Evolutionary conservation across 2,329 filamentous ascomycete genomes (phyloP).

Genomic region (Chaetomium globosum): DNA sequence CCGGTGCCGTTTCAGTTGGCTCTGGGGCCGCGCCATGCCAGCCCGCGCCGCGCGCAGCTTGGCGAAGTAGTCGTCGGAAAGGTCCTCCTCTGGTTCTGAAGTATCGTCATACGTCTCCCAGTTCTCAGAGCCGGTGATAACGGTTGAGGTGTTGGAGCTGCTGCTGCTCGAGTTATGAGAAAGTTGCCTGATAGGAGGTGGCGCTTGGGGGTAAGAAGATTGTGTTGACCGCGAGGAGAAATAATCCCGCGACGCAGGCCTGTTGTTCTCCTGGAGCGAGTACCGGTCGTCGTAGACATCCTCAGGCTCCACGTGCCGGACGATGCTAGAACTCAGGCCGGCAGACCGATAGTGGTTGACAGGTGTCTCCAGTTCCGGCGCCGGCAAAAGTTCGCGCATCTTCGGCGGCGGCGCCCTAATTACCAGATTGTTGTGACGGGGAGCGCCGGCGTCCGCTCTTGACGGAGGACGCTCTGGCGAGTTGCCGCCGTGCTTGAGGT

Average conservation of each 20-base stretch:
- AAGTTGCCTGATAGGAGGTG: slow-evolving; percentile 58
- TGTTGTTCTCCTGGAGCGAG: slow-evolving; percentile 36
- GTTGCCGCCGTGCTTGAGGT: slow-evolving; percentile 71
- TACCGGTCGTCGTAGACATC: slow-evolving; percentile 78
- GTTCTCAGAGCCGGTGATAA: slow-evolving; percentile 84
- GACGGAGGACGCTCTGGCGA: slow-evolving; percentile 70
- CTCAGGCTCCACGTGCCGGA: slow-evolving; percentile 69
- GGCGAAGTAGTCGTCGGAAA: slow-evolving; percentile 77
- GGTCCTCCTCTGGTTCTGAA: slow-evolving; percentile 74
- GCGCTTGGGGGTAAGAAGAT: slow-evolving; percentile 47
- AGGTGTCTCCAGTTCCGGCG: slow-evolving; percentile 56
- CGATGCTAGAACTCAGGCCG: slow-evolving; percentile 57
- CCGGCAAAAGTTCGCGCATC: slow-evolving; percentile 75
- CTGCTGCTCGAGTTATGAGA: slow-evolving; percentile 67
- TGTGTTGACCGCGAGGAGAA: slow-evolving; percentile 45
- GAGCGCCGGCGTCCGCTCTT: slow-evolving; percentile 49
- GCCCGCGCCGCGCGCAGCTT: slow-evolving; percentile 68
- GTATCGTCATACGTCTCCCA: slow-evolving; percentile 96
- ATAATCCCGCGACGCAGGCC: slow-evolving; percentile 46
- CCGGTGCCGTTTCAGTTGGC: slow-evolving; percentile 56
- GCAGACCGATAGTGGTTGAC: slow-evolving; percentile 52
- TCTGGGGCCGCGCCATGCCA: slow-evolving; percentile 55
- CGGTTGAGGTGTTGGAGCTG: slow-evolving; percentile 68
- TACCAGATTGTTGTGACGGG: slow-evolving; percentile 58
- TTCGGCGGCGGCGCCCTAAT: slow-evolving; percentile 78